Evolutionary conservation across 805 yeast species (phyloP), one percentile per base, ranked within the genome.

Genomic region (Kurtzmaniella fragi): DNA sequence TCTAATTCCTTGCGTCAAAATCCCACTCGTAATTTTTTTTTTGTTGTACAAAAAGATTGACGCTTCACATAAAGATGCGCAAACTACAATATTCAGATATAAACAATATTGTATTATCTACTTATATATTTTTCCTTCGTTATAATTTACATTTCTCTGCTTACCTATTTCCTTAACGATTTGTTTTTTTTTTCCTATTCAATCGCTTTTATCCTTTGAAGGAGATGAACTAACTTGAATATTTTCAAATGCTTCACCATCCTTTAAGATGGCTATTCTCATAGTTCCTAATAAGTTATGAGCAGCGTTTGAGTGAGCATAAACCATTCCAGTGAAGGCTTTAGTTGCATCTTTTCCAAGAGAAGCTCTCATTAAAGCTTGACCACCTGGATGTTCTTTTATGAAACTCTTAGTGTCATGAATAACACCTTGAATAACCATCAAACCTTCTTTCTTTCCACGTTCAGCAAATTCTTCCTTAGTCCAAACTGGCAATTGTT

Each of bases 321-420:
- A 85, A 25, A 85, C 93, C 56, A 87, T 90, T 57, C 95, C 95
- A 56, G 82, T 82, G 71, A 85, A 85, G 1, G 90, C 93, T 56
- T 75, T 76, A 11, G 91, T 82, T 20, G 91, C 91, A 59, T 85
- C 93, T 59, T 83, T 84, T 52, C 91, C 90, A 44, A 75, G 64
- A 2, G 90, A 80, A 27, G 89, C 80, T 50, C 76, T 72, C 35
- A 85, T 62, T 45, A 85, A 65, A 34, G 87, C 80, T 56, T 75
- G 79, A 49, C 95, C 95, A 73, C 95, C 95, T 47, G 95, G 95
- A 57, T 85, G 95, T 54, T 82, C 86, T 42, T 75, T 71, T 48
- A 83, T 72, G 59, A 83, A 84, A 12, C 66, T 62, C 43, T 82
- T 64, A 47, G 83, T 85, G 53, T 84, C 83, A 61, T 85, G 93